A percentile compares a stretch with the other conserved stretches of the same genome.
phyloP scores from a whole-genome alignment of 441 rosid species.

The Oxalis stricta region DNA sequence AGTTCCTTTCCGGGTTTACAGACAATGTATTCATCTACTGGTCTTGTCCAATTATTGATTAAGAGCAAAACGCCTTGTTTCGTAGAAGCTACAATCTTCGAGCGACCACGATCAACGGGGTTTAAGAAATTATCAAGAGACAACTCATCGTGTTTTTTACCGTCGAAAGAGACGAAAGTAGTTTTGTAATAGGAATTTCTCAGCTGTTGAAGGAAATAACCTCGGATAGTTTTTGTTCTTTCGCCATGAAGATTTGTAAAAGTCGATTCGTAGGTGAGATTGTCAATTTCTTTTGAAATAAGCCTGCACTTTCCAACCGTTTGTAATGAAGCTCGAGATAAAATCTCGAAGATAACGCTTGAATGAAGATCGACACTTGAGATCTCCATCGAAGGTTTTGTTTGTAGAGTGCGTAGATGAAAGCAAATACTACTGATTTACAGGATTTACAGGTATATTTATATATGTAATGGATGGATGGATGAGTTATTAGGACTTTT shows the following conservation, averaged over 20 bases:
- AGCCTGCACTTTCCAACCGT: neutral
- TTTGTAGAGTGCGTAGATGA: too few species aligned
- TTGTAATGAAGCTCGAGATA: neutral
- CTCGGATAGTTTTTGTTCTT: neutral
- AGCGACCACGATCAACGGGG: neutral
- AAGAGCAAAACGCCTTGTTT: neutral
- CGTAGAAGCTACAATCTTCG: neutral
- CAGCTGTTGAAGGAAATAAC: constrained; percentile 1
- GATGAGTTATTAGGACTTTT: too few species aligned
- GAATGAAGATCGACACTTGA: too few species aligned
- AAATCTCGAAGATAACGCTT: neutral
- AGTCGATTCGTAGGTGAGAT: neutral
- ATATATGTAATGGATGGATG: too few species aligned
- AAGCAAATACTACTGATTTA: too few species aligned
- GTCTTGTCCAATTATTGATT: neutral
- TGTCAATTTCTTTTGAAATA: neutral
- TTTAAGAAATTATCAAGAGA: neutral
- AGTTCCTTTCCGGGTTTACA: constrained; percentile 13
- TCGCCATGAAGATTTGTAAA: constrained; percentile 1
- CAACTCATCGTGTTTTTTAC: too few species aligned
- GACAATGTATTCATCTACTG: neutral
- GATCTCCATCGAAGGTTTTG: too few species aligned
- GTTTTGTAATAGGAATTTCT: too few species aligned
- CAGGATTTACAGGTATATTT: too few species aligned
- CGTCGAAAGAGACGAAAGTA: too few species aligned